Evolutionary conservation across 2,329 filamentous ascomycete genomes (phyloP).

Genomic region (Pyrenochaeta sp.): DNA sequence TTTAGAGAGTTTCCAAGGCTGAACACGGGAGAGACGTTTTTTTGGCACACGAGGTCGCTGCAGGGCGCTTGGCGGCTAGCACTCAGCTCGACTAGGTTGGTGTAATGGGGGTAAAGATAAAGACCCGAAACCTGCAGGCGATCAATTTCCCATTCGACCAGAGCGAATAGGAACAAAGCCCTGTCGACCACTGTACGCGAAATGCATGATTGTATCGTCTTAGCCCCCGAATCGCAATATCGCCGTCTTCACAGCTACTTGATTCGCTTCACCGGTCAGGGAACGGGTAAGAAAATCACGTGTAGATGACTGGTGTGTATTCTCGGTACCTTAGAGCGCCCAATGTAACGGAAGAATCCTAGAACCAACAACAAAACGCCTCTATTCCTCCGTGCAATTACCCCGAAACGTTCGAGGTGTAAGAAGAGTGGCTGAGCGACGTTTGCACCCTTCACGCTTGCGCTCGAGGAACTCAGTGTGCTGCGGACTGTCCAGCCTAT

Average conservation of each 20-base stretch:
- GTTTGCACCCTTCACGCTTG: too few species aligned
- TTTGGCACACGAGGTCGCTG: slow-evolving; percentile 11
- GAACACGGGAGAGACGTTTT: background rate
- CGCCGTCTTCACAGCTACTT: background rate
- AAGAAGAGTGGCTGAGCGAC: too few species aligned
- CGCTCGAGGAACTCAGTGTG: too few species aligned
- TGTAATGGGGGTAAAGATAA: slow-evolving; percentile 13
- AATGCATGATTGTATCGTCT: background rate
- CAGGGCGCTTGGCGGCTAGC: slow-evolving; percentile 20
- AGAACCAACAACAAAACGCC: background rate
- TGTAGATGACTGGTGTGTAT: background rate
- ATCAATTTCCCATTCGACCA: background rate
- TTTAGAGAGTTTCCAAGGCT: slow-evolving; percentile 17
- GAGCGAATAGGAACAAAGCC: background rate
- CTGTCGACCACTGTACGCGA: background rate
- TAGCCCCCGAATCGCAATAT: background rate
- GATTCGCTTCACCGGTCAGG: background rate
- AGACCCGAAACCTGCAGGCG: slow-evolving; percentile 1
- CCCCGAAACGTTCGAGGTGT: background rate
- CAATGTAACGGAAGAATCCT: background rate
- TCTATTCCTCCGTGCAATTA: background rate
- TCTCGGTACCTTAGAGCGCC: background rate
- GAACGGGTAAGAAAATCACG: background rate
- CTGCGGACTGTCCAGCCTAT: too few species aligned
- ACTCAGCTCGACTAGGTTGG: slow-evolving; percentile 21